phyloP scores from a whole-genome alignment of 352 stramenopile species.

The Globisporangium iwayamae region DNA sequence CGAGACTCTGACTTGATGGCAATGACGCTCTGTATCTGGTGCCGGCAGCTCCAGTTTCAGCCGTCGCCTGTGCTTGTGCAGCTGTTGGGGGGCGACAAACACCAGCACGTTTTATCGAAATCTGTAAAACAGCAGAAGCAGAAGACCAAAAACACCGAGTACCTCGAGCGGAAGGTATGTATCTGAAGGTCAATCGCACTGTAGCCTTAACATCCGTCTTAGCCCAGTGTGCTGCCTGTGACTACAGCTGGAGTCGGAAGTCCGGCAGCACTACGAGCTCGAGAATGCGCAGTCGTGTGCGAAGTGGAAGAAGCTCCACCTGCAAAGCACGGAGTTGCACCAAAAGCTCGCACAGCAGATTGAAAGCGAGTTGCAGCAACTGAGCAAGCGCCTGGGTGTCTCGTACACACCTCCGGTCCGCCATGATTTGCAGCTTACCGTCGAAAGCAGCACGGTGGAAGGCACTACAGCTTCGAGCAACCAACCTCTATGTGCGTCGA shows the following conservation, averaged over 20 bases:
- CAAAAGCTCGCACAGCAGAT: constrained; percentile 24
- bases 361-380: constrained; percentile 26
- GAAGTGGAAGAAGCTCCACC: constrained; percentile 51
- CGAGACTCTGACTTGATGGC: too few relatives aligned
- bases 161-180: constrained; percentile 48
- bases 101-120: constrained; percentile 11
- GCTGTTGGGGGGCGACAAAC: constrained; percentile 37
- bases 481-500: background rate
- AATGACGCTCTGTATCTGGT: background rate
- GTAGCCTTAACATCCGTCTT: background rate
- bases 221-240: background rate
- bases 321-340: constrained; percentile 20
- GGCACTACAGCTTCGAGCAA: background rate
- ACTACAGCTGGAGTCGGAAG: constrained; percentile 49
- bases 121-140: constrained; percentile 28
- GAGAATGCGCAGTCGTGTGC: constrained; percentile 44
- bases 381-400: constrained; percentile 17
- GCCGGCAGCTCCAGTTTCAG: constrained; percentile 43
- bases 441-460: background rate
- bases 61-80: constrained; percentile 46
- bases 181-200: background rate
- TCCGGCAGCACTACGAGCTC: constrained; percentile 54
- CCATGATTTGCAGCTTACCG: too few relatives aligned
- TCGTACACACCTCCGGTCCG: background rate
- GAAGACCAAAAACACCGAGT: constrained; percentile 34